Base-by-base conservation (phyloP, 2,329 filamentous ascomycete genomes). In the Penicillium brevicompactum region DNA sequence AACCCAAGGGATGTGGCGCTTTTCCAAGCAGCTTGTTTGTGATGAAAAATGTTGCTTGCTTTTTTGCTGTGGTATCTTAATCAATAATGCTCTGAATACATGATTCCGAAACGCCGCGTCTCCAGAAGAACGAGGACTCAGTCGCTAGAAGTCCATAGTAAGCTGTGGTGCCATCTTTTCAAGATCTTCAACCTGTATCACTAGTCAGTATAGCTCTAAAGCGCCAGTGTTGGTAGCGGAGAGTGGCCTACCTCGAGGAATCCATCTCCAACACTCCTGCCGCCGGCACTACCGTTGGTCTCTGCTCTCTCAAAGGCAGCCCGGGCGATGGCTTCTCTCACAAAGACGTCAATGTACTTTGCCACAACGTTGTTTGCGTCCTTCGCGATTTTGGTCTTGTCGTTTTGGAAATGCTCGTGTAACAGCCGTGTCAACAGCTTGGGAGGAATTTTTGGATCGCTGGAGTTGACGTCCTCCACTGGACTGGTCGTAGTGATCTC, bases 301-400 rank as follows among this genome's bases (percentile, higher is more conserved):
- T 80, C 75, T 40, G 72, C 79, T 69, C 88, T 87, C 78, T 91
- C 89, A 55, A 86, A 85, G 9, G 87, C 84, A 38, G 90, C 87
- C 68, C 93, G 78, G 14, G 91, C 91, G 70, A 97, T 86, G 1
- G 91, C 91, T 77, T 97, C 93, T 58, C 89, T 83, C 50, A 96
- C 89, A 75, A 97, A 97, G 0, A 93, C 85, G 73, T 97, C 91
- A 74, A 97, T 83, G 71, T 97, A 97, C 75, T 88, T 91, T 13
- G 86, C 88, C 55, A 92, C 83, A 1, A 92, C 84, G 6, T 78
- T 82, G 70, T 92, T 90, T 4, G 91, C 91, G 67, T 92, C 89
- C 65, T 85, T 87, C 7, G 87, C 87, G 61, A 96, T 86, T 62
- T 88, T 82, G 22, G 89, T 92, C 53, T 83, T 82, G 46, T 88